phyloP scores from a whole-genome alignment of 73 alveolate genomes.

The Tetrahymena thermophila region DNA sequence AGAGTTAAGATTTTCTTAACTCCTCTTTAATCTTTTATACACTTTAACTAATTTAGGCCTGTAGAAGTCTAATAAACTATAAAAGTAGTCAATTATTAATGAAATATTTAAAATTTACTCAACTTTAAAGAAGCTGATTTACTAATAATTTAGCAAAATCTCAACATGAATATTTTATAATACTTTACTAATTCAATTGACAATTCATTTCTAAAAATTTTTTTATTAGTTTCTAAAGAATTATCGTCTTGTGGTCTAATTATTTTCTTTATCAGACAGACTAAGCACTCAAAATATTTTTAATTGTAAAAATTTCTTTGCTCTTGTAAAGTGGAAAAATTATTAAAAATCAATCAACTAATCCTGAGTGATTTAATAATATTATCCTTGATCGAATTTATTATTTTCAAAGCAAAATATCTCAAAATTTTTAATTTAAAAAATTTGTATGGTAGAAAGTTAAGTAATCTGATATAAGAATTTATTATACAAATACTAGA shows the following conservation, averaged over 20 bases:
- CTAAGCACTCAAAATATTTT: background rate
- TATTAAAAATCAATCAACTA: too few relatives aligned
- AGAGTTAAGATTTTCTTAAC: background rate
- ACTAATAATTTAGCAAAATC: background rate
- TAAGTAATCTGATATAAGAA: background rate
- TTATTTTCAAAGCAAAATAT: too few relatives aligned
- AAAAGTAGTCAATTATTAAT: background rate
- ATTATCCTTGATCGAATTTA: background rate
- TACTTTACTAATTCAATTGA: background rate
- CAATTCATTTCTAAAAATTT: too few relatives aligned
- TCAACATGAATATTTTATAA: too few relatives aligned
- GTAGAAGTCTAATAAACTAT: background rate
- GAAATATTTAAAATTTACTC: background rate
- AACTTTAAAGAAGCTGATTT: background rate
- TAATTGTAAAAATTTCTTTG: background rate
- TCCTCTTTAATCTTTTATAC: background rate
- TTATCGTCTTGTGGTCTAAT: background rate
- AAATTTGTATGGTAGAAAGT: background rate
- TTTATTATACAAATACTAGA: background rate
- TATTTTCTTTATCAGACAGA: background rate
- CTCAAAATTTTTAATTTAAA: background rate
- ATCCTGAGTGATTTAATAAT: too few relatives aligned
- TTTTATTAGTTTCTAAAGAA: too few relatives aligned
- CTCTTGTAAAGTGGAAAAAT: background rate
- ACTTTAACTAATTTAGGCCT: background rate